Base-by-base conservation (phyloP, 2,329 filamentous ascomycete genomes). In the Stagonosporopsis tanaceti region DNA sequence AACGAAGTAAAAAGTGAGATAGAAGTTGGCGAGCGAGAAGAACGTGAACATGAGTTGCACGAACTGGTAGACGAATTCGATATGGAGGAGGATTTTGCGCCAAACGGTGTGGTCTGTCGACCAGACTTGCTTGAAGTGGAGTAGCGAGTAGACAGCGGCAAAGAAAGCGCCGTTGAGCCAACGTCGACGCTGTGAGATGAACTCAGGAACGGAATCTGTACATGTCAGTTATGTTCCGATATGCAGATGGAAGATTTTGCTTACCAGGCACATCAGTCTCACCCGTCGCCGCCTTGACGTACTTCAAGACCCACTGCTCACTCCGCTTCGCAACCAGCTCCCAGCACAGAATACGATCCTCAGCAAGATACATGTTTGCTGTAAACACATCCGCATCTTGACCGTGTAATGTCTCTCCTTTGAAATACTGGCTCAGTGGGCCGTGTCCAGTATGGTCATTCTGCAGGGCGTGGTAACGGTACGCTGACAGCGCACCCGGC, bases 151-250 rank as follows among this genome's bases (percentile, higher is more conserved):
- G 50, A 98, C 93, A 40, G 95, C 95, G 0, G 95, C 96, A 75
- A 99, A 99, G 82, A 99, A 99, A 65, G 95, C 95, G 73, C 95
- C 95, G 75, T 99, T 99, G 61, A 99, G 88, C 95, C 95, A 99
- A 77, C 95, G 87, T 73, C 95, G 88, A 72, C 95, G 90, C 73
- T 99, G 95, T 0, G 93, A 98, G 71, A 99, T 93, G 72, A 99
- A 99, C 70, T 99, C 95, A 1, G 96, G 93, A 2, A 99, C 91
- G 8, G 91, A 79, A 76, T 99, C 95, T 91, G 0, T 1, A 2
- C 2, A 6, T 27, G 27, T 57, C 47, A 60, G 61, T 59, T 42
- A 20, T 27, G 47, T 24, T 41, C 2, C 42, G 20, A 17, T 12
- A 11, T 22, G 9, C 7, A 27, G 7, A 27, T 27, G 7, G 20